Base-by-base conservation (phyloP, 108 stramenopile genomes). In the Nitzschia sp. region DNA sequence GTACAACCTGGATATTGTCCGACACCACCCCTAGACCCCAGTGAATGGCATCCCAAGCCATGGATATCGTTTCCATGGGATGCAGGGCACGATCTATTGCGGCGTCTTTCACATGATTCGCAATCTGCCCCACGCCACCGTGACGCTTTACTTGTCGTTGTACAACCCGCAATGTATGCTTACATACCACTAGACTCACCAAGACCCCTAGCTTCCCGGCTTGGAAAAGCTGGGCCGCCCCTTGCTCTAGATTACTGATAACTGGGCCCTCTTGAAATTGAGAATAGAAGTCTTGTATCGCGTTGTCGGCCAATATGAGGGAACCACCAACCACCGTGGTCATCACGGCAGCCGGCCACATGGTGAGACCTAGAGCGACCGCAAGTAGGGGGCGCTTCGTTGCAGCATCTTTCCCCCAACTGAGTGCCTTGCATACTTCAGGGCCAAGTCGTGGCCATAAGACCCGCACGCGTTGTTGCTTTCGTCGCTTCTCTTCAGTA, bases 401-500 rank as follows among this genome's bases (percentile, higher is more conserved):
- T 7, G 88, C 88, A 34, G 69, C 75, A 17, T 73, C 70, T 59
- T 79, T 76, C 26, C 80, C 78, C 83, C 83, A 82, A 19, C 65
- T 48, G 17, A 75, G 63, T 15, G 79, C 82, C 10, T 66, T 44
- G 37, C 67, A 75, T 8, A 91, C 80, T 1, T 75, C 51, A 24
- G 89, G 89, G 1, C 88, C 85, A 3, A 94, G 60, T 9, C 89
- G 86, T 8, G 92, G 92, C 92, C 92, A 94, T 9, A 91, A 59
- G 5, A 88, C 72, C 41, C 89, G 78, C 39, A 90, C 52, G 43
- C 89, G 72, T 57, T 29, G 37, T n/a, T 40, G 14, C 10, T 57
- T 55, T 24, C 52, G 10, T 26, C 51, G 19, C 9, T 8, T n/a
- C n/a, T 21, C 19, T 2, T 25, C 0, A 1, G 42, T 15, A 12